phyloP scores from a whole-genome alignment of 345 rosid genomes.

The Gossypium australe region DNA sequence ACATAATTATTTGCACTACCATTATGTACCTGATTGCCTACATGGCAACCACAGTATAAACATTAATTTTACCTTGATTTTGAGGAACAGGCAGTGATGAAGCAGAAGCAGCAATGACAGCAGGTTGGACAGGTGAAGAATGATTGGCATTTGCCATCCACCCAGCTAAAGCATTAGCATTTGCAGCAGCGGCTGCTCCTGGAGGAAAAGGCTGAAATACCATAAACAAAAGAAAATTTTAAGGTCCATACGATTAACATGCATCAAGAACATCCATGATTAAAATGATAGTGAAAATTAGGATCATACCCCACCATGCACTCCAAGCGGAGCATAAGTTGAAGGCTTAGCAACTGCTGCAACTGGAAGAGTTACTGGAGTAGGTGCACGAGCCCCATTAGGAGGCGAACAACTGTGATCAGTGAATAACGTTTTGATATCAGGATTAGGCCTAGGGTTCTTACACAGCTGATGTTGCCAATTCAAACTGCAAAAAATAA shows the following conservation, averaged over 20 bases:
- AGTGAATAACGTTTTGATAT: constrained; percentile 58
- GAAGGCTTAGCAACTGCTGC: constrained; percentile 53
- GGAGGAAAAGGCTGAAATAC: constrained; percentile 55
- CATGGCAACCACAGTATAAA: not conserved
- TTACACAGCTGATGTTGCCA: constrained; percentile 82
- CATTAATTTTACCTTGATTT: constrained; percentile 46
- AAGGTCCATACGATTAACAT: constrained; percentile 2
- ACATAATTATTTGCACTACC: not conserved
- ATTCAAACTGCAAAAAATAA: constrained; percentile 42
- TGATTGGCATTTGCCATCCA: constrained; percentile 76
- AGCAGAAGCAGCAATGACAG: constrained; percentile 52
- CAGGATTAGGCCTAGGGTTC: constrained; percentile 65
- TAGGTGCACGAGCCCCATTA: constrained; percentile 58
- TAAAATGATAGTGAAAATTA: not conserved
- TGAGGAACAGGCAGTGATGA: constrained; percentile 51
- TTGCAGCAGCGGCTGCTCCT: not conserved
- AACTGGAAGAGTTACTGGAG: constrained; percentile 52
- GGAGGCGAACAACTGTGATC: constrained; percentile 58
- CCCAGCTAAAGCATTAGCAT: constrained; percentile 62
- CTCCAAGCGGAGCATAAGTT: constrained; percentile 47
- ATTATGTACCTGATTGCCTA: not conserved
- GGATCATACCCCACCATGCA: constrained; percentile 47
- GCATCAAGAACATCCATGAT: not conserved
- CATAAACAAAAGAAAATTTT: constrained; percentile 10
- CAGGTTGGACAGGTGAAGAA: constrained; percentile 78